Evolutionary conservation across 768 basidiomycete species (phyloP), one percentile per base, ranked within the genome.

Genomic region (Mycena capillaripes): DNA sequence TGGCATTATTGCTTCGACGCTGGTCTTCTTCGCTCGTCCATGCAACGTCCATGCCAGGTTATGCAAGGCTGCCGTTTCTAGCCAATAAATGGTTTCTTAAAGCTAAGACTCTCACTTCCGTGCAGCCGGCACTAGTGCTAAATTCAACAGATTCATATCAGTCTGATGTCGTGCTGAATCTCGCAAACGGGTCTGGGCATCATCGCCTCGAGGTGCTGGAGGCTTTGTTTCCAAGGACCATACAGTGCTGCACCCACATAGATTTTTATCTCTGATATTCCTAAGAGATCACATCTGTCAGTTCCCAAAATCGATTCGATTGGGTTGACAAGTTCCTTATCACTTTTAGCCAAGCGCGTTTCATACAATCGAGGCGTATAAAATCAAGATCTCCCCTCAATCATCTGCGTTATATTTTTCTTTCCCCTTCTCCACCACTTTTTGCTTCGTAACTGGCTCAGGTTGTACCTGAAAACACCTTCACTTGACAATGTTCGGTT

Each of bases 401-500:
- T 25, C 2, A 9, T 30, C 46, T 16, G 2, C 58, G 59, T 48
- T 67, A 14, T 2, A 12, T 53, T n/a, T 50, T 21, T 57, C n/a
- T 4, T 48, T 34, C 30, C 21, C n/a, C n/a, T 66, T 66, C 64
- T 53, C 21, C 44, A 17, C 36, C 48, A 23, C 36, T 21, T 46
- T n/a, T 48, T 29, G 32, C 56, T 42, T 42, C 29, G 3, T 40
- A 8, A 17, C 44, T 21, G 38, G 38, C 29, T 23, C 56, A 67
- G 57, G 48, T 42, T 60, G 34, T 23, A 42, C 60, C 60, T 61
- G 42, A 27, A 61, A 29, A 55, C 42, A 61, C 44, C 27, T 61
- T n/a, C 44, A 55, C 34, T 63, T 63, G 32, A 34, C 6, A 50
- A 65, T 65, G 63, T 65, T 65, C 42, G 69, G 69, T 21, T 70